A percentile compares a stretch with the other conserved stretches of the same genome.
Conservation (phyloP, 352 stramenopile genomes). For the Phytophthora colocasiae region DNA sequence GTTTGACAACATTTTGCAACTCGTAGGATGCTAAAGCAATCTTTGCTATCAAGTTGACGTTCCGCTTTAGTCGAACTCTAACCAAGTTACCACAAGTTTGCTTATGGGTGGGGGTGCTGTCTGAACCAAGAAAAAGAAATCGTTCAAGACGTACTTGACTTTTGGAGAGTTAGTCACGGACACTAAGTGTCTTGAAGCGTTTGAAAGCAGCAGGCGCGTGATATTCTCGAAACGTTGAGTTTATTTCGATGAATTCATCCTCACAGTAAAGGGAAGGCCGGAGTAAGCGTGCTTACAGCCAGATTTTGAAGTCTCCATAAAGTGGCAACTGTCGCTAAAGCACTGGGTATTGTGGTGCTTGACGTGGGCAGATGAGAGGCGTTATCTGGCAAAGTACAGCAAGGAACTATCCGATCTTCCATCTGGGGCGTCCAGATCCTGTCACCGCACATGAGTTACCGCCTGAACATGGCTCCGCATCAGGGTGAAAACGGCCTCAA, state of each 20-base stretch:
- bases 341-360: conserved; percentile 18
- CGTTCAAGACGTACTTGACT: conserved; percentile 27
- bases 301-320: conserved; percentile 14
- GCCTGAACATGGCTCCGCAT: conserved; percentile 15
- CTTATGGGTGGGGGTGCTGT: neutral
- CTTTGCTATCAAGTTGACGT: no score
- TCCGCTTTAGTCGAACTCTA: no score
- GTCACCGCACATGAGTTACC: conserved; percentile 17
- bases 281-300: neutral
- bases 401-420: conserved; percentile 28
- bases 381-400: conserved; percentile 2
- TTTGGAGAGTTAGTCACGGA: conserved; percentile 10
- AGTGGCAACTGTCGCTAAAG: conserved; percentile 18
- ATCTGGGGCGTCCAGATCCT: conserved; percentile 31
- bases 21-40: no score
- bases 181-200: conserved; percentile 8
- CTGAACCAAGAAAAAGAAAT: conserved; percentile 20
- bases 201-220: neutral
- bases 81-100: neutral
- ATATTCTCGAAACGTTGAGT: conserved; percentile 3
- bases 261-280: conserved; percentile 18
- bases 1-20: no score
- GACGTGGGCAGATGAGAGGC: conserved; percentile 9
- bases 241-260: neutral
- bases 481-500: conserved; percentile 17